phyloP scores from a whole-genome alignment of 1,284 basidiomycete species.

The Apiotrichum domesticum region DNA sequence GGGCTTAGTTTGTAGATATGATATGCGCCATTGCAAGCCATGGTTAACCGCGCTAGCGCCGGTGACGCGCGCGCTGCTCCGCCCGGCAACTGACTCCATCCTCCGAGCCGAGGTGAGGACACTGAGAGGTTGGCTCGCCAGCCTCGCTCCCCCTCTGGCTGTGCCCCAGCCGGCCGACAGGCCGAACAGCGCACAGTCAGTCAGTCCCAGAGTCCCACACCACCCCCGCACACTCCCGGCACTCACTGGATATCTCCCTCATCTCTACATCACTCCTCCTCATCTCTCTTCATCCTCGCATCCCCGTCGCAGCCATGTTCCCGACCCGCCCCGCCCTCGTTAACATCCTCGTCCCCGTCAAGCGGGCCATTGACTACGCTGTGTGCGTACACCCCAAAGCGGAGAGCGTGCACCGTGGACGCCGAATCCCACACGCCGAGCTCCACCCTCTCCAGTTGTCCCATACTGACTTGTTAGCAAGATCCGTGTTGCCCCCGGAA shows the following conservation, averaged over 20 bases:
- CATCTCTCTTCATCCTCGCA: neutral
- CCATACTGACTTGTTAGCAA: conserved; percentile 60
- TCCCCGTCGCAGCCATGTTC: conserved; percentile 53
- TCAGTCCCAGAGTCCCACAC: too few relatives aligned
- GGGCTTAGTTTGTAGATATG: too few relatives aligned
- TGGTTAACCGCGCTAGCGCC: too few relatives aligned
- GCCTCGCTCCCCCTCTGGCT: conserved; percentile 2
- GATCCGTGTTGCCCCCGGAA: conserved; percentile 85
- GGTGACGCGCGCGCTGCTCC: too few relatives aligned
- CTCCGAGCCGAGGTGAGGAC: too few relatives aligned
- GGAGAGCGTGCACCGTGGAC: too few relatives aligned
- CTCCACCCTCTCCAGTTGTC: conserved; percentile 28
- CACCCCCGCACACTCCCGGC: too few relatives aligned
- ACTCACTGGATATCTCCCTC: neutral
- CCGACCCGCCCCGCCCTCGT: conserved; percentile 65
- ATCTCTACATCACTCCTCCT: neutral
- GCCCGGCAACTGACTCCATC: too few relatives aligned
- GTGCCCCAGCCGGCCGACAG: conserved; percentile 16
- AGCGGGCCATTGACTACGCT: conserved; percentile 59
- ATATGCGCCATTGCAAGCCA: too few relatives aligned
- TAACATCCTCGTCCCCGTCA: conserved; percentile 86
- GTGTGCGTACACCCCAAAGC: conserved; percentile 18
- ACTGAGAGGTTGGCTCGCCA: too few relatives aligned
- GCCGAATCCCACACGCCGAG: too few relatives aligned
- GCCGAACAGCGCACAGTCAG: too few relatives aligned